Conservation (phyloP, 768 basidiomycete genomes). For the Cystobasidium ongulense region DNA sequence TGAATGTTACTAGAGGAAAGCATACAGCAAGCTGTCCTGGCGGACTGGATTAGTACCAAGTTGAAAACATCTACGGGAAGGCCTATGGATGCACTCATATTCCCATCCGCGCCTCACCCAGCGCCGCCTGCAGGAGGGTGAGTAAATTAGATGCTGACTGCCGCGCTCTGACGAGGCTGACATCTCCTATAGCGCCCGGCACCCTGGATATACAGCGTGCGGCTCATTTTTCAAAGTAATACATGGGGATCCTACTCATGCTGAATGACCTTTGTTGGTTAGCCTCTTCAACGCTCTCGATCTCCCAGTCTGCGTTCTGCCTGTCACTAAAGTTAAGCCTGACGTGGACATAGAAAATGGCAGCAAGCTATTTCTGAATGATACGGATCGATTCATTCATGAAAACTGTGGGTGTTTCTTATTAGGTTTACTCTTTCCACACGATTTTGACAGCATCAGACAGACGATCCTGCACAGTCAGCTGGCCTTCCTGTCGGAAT, state of each 20-base stretch:
- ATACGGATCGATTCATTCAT: background rate
- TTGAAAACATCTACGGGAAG: slow-evolving; percentile 8
- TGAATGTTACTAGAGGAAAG: slow-evolving; percentile 16
- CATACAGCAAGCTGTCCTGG: slow-evolving; percentile 23
- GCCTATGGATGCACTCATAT: slow-evolving; percentile 32
- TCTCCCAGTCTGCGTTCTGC: background rate
- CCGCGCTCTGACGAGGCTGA: background rate
- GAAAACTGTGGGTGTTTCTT: background rate
- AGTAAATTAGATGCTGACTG: background rate
- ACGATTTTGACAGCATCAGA: background rate
- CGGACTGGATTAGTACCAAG: slow-evolving; percentile 2
- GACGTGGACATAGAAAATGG: background rate
- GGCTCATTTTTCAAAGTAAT: background rate
- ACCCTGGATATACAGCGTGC: background rate
- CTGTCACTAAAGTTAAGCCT: slow-evolving; percentile 18
- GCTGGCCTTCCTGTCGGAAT: background rate
- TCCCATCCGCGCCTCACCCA: background rate
- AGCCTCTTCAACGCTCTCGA: slow-evolving; percentile 26
- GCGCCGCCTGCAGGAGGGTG: slow-evolving; percentile 2
- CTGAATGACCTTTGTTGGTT: background rate
- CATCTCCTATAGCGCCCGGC: background rate
- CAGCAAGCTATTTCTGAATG: background rate
- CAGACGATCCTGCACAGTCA: background rate
- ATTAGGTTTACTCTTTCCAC: background rate
- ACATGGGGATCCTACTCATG: too few relatives aligned